Evolutionary conservation across 2,329 filamentous ascomycete genomes (phyloP).

Genomic region (Orbilia oligospora): DNA sequence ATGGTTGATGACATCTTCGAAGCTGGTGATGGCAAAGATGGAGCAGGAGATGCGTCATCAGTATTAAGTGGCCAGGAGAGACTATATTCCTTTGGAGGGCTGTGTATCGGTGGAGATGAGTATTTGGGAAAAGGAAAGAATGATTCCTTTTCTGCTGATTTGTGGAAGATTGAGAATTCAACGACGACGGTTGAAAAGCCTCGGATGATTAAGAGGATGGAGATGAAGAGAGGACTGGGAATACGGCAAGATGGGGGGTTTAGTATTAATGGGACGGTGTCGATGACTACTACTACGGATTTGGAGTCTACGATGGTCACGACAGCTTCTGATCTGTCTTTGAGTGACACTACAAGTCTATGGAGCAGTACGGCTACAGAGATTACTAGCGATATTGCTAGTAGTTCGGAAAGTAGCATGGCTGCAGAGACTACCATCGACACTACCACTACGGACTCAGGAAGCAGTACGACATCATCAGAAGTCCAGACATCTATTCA

Average conservation of each 20-base stretch:
- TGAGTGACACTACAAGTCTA: too few relatives aligned
- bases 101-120: slow-evolving; percentile 27
- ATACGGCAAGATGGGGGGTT: too few relatives aligned
- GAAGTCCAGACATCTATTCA: too few relatives aligned
- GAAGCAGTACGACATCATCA: neutral
- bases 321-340: too few relatives aligned
- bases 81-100: slow-evolving; percentile 52
- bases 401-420: neutral
- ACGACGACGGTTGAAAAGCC: neutral
- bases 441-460: neutral
- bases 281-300: too few relatives aligned
- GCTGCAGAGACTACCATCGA: neutral
- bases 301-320: too few relatives aligned
- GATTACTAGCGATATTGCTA: neutral
- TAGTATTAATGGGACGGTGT: too few relatives aligned
- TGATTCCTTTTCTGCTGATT: slow-evolving; percentile 49
- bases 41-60: neutral
- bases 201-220: neutral
- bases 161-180: slow-evolving; percentile 58
- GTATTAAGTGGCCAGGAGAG: neutral
- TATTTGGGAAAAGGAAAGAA: slow-evolving; percentile 26
- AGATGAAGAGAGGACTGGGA: neutral
- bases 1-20: neutral
- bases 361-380: neutral
- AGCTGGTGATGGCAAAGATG: neutral